Conservation (phyloP, 768 basidiomycete genomes). For the Auricularia sp. region DNA sequence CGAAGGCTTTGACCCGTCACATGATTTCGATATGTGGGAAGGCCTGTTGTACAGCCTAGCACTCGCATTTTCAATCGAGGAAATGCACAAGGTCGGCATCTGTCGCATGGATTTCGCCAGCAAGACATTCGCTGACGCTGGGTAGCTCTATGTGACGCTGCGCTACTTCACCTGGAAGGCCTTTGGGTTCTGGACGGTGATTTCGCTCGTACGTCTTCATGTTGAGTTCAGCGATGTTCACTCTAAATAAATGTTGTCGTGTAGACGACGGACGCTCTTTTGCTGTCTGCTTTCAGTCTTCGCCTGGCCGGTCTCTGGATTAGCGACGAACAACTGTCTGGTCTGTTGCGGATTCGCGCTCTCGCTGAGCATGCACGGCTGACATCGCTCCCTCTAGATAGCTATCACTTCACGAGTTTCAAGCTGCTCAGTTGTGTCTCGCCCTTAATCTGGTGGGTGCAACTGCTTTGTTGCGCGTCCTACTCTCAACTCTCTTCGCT, state of each 20-base stretch:
- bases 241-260: too few relatives aligned
- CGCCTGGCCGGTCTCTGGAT: conserved; percentile 48
- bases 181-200: conserved; percentile 67
- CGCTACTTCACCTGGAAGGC: conserved; percentile 71
- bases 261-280: conserved; percentile 54
- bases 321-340: conserved; percentile 18
- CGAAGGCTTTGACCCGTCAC: conserved; percentile 51
- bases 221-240: too few relatives aligned
- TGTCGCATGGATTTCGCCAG: too few relatives aligned
- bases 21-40: conserved; percentile 71
- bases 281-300: conserved; percentile 64
- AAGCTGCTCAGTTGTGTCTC: conserved; percentile 82
- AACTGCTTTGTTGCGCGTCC: neutral
- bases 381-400: conserved; percentile 24
- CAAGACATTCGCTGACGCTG: too few relatives aligned
- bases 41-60: conserved; percentile 68
- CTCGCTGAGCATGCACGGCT: neutral
- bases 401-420: conserved; percentile 57
- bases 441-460: conserved; percentile 72
- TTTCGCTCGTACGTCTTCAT: conserved; percentile 35
- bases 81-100: conserved; percentile 44
- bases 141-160: too few relatives aligned
- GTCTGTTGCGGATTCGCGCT: neutral
- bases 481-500: neutral
- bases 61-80: conserved; percentile 69